These are phyloP conservation scores for Termitomyces sp. DNA, from an alignment of 768 basidiomycete genomes.

Conservation along the genomic window DNA sequence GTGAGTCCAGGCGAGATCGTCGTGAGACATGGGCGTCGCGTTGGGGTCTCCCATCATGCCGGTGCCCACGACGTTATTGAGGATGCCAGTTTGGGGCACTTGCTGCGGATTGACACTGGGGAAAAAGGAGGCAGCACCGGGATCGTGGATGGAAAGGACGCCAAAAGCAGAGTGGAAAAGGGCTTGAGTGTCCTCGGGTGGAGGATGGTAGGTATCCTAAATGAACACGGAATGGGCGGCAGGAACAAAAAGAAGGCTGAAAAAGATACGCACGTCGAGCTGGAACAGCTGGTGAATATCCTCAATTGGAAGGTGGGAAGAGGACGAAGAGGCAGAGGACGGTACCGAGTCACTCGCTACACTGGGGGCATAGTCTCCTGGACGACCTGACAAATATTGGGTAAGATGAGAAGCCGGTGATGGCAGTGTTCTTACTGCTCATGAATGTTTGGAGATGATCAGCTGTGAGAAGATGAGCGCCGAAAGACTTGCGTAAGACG, in stretches of 20 bases:
- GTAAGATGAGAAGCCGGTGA: too few species aligned
- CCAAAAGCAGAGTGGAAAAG: conserved; percentile 61
- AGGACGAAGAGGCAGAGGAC: conserved; percentile 44
- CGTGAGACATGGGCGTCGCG: background rate
- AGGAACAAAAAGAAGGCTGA: too few species aligned
- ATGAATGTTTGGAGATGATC: conserved; percentile 25
- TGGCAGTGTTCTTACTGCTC: background rate
- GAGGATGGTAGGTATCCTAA: background rate
- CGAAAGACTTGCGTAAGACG: too few species aligned
- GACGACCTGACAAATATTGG: too few species aligned
- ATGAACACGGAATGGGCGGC: background rate
- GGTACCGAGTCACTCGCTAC: too few species aligned
- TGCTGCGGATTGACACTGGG: conserved; percentile 6
- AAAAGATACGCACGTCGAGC: background rate
- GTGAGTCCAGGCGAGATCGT: background rate
- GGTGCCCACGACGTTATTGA: background rate
- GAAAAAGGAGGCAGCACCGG: conserved; percentile 63
- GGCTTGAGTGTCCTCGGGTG: background rate
- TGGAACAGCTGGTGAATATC: background rate
- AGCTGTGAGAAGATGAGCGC: conserved; percentile 15
- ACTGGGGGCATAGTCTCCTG: too few species aligned
- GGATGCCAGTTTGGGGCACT: too few species aligned
- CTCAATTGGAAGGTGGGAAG: conserved; percentile 40
- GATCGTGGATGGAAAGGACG: conserved; percentile 73
- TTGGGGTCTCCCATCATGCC: background rate